A percentile compares a stretch with the other conserved stretches of the same genome.
Conservation (phyloP, 345 rosid species). For the Cochlearia excelsa region DNA sequence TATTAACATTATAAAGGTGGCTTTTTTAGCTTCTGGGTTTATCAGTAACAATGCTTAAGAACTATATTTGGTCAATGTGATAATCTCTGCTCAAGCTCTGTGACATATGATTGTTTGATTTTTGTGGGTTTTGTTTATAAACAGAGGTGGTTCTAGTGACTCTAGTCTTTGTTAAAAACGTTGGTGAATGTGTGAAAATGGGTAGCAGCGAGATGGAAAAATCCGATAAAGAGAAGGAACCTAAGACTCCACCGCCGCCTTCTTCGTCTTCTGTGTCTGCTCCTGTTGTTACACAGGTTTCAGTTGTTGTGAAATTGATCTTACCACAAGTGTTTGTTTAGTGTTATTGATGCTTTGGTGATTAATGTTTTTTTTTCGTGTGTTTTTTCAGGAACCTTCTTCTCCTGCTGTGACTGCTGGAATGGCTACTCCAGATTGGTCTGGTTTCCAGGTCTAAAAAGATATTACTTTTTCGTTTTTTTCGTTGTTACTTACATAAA, state of each 20-base stretch:
- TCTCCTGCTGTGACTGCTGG: constrained; percentile 48
- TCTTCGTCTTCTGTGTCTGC: constrained; percentile 47
- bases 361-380: constrained; percentile 6
- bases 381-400: constrained; percentile 62
- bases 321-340: neutral
- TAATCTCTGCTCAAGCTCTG: neutral
- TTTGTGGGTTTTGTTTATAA: constrained; percentile 1
- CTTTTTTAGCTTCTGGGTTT: constrained; percentile 11
- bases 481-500: neutral
- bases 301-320: constrained; percentile 1
- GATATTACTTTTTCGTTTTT: constrained; percentile 18
- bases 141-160: neutral
- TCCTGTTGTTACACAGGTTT: constrained; percentile 55
- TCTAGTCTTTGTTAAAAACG: neutral
- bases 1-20: constrained; percentile 14
- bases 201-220: constrained; percentile 70
- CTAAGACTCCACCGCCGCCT: constrained; percentile 43
- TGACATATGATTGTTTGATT: constrained; percentile 10
- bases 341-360: constrained; percentile 10
- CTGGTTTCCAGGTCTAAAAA: constrained; percentile 80
- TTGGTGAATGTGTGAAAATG: constrained; percentile 44
- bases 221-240: constrained; percentile 62
- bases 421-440: constrained; percentile 76
- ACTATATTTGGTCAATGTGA: neutral
- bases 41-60: neutral